Percentiles rank a stretch among this genome's conserved stretches.
Evolutionary conservation across 164 flowering plant species (phyloP).

Genomic region (Tetrastigma voinierianum): DNA sequence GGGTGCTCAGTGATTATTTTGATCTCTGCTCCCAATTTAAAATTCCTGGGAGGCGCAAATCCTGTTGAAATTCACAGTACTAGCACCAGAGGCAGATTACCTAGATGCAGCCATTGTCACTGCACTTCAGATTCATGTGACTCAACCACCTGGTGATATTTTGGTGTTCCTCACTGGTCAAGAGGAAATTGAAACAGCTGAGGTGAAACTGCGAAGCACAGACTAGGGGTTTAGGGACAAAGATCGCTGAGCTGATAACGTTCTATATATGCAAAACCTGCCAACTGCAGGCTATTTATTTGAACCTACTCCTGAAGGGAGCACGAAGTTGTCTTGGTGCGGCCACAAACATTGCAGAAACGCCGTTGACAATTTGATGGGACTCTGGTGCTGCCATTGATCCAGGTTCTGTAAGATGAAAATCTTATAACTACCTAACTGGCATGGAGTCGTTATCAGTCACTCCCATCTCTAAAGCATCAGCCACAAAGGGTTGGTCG

Average conservation of each 20-base stretch:
- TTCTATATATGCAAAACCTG: conserved; percentile 94
- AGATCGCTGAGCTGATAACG: conserved; percentile 92
- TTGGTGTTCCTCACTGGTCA: conserved; percentile 89
- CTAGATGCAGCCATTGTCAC: conserved; percentile 95
- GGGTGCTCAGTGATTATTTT: conserved; percentile 95
- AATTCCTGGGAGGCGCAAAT: conserved; percentile 88
- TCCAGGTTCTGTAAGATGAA: conserved; percentile 94
- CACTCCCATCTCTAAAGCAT: conserved; percentile 91
- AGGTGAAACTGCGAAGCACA: conserved; percentile 81
- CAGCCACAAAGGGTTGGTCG: conserved; percentile 96
- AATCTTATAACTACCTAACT: conserved; percentile 84
- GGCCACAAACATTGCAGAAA: conserved; percentile 96
- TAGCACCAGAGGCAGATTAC: conserved; percentile 95
- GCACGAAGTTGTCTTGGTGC: conserved; percentile 91
- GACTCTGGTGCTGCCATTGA: conserved; percentile 87
- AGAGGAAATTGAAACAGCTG: conserved; percentile 94
- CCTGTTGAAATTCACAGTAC: conserved; percentile 93
- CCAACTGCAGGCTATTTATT: conserved; percentile 97
- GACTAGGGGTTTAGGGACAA: conserved; percentile 84
- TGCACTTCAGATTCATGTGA: conserved; percentile 85
- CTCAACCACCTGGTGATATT: conserved; percentile 79
- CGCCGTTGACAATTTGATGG: conserved; percentile 95
- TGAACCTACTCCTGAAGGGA: conserved; percentile 95
- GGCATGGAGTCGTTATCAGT: conserved; percentile 91
- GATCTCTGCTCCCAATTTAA: conserved; percentile 90